Conservation (phyloP, 2,329 filamentous ascomycete genomes). For the Aspergillus brunneoviolaceus region DNA sequence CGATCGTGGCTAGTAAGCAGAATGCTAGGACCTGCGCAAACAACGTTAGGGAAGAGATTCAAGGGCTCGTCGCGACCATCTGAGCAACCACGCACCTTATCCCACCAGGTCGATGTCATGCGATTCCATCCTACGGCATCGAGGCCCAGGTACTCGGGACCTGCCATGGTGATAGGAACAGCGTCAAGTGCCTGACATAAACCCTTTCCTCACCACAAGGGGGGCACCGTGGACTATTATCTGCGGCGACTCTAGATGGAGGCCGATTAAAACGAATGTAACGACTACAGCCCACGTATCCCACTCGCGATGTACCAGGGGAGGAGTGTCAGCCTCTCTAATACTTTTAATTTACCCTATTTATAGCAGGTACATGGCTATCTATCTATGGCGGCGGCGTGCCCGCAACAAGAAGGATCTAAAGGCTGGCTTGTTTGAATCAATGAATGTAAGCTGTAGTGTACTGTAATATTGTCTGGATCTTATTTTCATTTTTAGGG, state of each 20-base stretch:
- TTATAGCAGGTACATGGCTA: conserved; percentile 6
- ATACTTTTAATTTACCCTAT: conserved; percentile 5
- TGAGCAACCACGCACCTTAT: conserved; percentile 6
- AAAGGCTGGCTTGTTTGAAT: not conserved
- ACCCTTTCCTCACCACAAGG: not conserved
- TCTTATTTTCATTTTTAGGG: not conserved
- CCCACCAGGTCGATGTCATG: conserved; percentile 21
- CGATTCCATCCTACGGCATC: conserved; percentile 19
- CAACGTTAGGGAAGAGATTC: not conserved
- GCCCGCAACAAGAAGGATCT: not conserved
- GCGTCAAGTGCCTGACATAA: not conserved
- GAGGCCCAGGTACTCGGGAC: conserved; percentile 18
- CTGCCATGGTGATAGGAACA: conserved; percentile 13
- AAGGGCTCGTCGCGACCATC: not conserved
- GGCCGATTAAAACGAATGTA: not conserved
- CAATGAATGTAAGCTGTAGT: not conserved
- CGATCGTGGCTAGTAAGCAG: conserved; percentile 16
- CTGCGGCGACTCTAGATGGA: not conserved
- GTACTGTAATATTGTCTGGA: not conserved
- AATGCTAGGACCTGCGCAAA: conserved; percentile 13
- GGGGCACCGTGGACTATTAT: not conserved
- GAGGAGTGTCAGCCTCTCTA: not conserved
- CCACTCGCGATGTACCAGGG: not conserved
- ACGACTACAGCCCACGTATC: not conserved
- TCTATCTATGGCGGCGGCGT: not conserved